Percentiles rank a stretch among this genome's conserved stretches.
phyloP scores from a whole-genome alignment of 805 yeast species.

The Zygoascus tannicola region DNA sequence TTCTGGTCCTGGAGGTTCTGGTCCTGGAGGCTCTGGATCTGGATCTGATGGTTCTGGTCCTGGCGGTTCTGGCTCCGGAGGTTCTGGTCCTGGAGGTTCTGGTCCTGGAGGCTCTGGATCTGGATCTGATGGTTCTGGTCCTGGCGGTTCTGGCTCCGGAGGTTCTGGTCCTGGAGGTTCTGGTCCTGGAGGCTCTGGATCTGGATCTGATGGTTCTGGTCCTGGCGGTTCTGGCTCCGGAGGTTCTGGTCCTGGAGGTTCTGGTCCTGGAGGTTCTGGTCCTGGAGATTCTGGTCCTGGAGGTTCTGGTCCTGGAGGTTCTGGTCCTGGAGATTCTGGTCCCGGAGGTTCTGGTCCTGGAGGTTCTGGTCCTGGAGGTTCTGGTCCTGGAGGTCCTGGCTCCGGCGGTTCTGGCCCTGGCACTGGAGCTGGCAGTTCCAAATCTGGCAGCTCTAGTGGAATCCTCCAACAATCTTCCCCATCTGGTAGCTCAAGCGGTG shows the following conservation, averaged over 20 bases:
- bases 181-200: neutral
- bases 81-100: neutral
- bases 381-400: neutral
- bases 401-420: neutral
- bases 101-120: neutral
- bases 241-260: conserved; percentile 3
- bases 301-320: neutral
- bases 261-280: conserved; percentile 3
- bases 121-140: neutral
- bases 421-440: neutral
- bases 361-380: neutral
- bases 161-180: conserved; percentile 3
- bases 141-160: conserved; percentile 4
- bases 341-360: neutral
- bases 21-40: neutral
- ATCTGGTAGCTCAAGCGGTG: neutral
- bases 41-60: conserved; percentile 1
- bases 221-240: conserved; percentile 3
- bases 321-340: neutral
- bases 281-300: conserved; percentile 2
- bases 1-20: conserved; percentile 1
- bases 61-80: neutral
- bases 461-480: neutral
- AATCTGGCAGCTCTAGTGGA: neutral
- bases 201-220: conserved; percentile 3